phyloP scores from a whole-genome alignment of 495 filamentous ascomycete genomes.

The Jackrogersella multiformis region DNA sequence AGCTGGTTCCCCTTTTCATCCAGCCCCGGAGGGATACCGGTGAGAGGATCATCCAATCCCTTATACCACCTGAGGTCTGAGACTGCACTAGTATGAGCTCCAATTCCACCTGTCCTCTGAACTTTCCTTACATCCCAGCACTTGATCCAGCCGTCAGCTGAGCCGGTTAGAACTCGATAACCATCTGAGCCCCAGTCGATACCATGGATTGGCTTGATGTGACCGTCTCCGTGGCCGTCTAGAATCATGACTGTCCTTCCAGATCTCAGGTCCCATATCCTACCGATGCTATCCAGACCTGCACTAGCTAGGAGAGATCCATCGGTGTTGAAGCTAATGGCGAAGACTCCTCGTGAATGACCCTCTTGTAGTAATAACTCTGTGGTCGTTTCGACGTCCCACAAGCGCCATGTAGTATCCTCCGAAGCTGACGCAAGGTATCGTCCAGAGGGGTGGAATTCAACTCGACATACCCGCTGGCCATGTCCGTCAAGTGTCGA shows the following conservation, averaged over 20 bases:
- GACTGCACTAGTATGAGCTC: conserved; percentile 90
- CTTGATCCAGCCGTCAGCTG: conserved; percentile 95
- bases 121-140: conserved; percentile 97
- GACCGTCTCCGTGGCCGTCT: conserved; percentile 81
- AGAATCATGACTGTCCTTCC: conserved; percentile 96
- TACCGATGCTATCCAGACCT: conserved; percentile 90
- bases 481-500: conserved; percentile 86
- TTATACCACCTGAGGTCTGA: conserved; percentile 95
- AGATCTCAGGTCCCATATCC: conserved; percentile 96
- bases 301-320: conserved; percentile 90
- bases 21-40: conserved; percentile 64
- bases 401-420: conserved; percentile 96
- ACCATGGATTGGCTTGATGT: conserved; percentile 91
- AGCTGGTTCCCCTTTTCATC: conserved; percentile 69
- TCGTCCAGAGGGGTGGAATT: conserved; percentile 91
- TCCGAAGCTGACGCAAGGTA: conserved; percentile 94
- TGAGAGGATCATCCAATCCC: conserved; percentile 71
- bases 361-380: conserved; percentile 94
- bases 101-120: conserved; percentile 80
- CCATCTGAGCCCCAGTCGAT: conserved; percentile 93
- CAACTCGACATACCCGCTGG: conserved; percentile 86
- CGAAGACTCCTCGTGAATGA: conserved; percentile 90
- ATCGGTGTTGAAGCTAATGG: conserved; percentile 87
- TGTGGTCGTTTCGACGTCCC: conserved; percentile 86
- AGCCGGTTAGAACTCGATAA: conserved; percentile 85